These are phyloP conservation scores for Lepidopterella palustris DNA, from an alignment of 495 filamentous ascomycete species.

Conservation along the genomic window DNA sequence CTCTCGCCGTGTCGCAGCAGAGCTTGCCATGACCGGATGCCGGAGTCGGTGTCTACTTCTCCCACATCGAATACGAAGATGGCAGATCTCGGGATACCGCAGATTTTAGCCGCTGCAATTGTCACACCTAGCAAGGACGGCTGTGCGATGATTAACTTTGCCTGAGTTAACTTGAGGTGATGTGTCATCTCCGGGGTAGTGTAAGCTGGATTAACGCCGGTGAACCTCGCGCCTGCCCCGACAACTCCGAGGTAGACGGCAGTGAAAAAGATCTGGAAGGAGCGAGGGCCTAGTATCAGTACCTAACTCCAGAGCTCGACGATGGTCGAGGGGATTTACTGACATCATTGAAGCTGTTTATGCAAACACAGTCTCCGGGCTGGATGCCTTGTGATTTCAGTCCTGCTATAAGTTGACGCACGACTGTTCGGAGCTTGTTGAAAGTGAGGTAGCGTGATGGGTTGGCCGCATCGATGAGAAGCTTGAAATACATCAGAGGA, in stretches of 20 bases:
- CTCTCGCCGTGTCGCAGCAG: neutral
- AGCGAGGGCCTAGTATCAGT: neutral
- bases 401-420: conserved; percentile 9
- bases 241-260: conserved; percentile 26
- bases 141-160: neutral
- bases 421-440: neutral
- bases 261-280: neutral
- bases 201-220: conserved; percentile 29
- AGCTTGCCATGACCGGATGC: neutral
- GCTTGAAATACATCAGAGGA: conserved; percentile 3
- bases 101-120: neutral
- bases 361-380: conserved; percentile 22
- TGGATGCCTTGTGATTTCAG: conserved; percentile 8
- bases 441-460: conserved; percentile 7
- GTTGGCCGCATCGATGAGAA: conserved; percentile 24
- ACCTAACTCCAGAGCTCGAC: too few relatives aligned
- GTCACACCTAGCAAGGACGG: neutral
- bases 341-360: conserved; percentile 27
- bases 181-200: conserved; percentile 25
- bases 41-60: neutral
- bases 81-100: neutral
- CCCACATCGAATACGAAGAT: conserved; percentile 1
- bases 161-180: conserved; percentile 9
- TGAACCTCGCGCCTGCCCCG: conserved; percentile 21
- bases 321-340: conserved; percentile 13